A percentile compares a stretch with the other conserved stretches of the same genome.
phyloP scores from a whole-genome alignment of 2,329 filamentous ascomycete genomes.

The Xylariales sp. region DNA sequence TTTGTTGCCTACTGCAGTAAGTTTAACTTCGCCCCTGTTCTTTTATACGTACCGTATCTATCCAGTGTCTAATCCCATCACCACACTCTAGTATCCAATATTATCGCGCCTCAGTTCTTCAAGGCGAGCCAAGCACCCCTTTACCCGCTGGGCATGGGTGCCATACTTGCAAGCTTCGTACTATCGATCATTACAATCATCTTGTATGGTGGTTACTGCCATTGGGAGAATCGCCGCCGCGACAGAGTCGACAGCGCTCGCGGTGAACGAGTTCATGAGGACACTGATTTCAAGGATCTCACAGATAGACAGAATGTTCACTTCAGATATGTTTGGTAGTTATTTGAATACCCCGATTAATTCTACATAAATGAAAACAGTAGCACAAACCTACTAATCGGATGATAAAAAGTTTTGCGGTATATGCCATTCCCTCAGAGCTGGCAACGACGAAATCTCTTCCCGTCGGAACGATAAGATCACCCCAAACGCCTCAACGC shows the following conservation, averaged over 20 bases:
- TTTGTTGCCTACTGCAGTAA: conserved; percentile 56
- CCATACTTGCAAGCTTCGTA: conserved; percentile 34
- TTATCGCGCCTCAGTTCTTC: conserved; percentile 61
- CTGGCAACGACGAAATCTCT: too few species aligned
- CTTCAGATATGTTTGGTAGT: conserved; percentile 28
- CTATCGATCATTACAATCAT: conserved; percentile 33
- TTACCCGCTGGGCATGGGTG: conserved; percentile 35
- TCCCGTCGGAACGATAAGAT: too few species aligned
- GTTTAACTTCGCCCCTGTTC: too few species aligned
- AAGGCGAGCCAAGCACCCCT: conserved; percentile 42
- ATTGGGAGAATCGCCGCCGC: conserved; percentile 30
- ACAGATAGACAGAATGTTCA: conserved; percentile 39
- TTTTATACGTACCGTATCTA: not conserved
- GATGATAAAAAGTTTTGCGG: too few species aligned
- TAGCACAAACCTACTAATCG: too few species aligned
- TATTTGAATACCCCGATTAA: too few species aligned
- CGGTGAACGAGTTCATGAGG: conserved; percentile 4
- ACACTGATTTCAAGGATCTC: conserved; percentile 31
- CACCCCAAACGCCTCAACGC: too few species aligned
- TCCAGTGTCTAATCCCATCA: not conserved
- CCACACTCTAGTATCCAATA: conserved; percentile 41
- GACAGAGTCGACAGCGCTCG: conserved; percentile 15
- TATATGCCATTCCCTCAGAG: too few species aligned
- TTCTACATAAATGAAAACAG: too few species aligned
- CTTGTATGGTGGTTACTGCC: conserved; percentile 22